Evolutionary conservation across 805 yeast species (phyloP), one percentile per base, ranked within the genome.

Genomic region (Yamadazyma scolyti): DNA sequence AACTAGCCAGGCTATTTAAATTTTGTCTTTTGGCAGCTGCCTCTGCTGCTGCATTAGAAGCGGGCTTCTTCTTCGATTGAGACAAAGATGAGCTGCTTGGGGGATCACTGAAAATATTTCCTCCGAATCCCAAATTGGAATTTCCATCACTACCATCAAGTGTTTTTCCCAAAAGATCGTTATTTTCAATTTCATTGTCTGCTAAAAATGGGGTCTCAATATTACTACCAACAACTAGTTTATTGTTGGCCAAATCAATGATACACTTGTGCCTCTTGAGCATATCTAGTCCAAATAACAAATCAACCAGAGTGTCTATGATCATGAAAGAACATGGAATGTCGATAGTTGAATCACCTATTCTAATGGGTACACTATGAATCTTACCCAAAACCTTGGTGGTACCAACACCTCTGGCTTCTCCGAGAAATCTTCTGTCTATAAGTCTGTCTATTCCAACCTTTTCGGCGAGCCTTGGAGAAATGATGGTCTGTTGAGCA

Each of bases 401-500:
- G 2, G 78, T 70, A 2, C 98, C 99, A 9, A 93, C 97, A 26
- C 98, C 99, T 33, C 76, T 65, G 1, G 96, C 97, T 48, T 77
- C 77, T 14, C 96, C 96, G 25, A 66, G 66, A 52, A 79, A 87
- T 38, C 96, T 67, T 38, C 61, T 77, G 53, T 93, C 99, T 5
- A 93, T 77, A 34, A 88, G 61, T 42, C 82, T 76, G 16, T 77
- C 59, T 16, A 93, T 60, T 2, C 83, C 83, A 37, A 89, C 75
- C 28, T 66, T 61, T 39, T 82, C 83, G 0, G 95, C 96, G 41
- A 89, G 65, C 24, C 66, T 62, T 1, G 94, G 83, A 19, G 88
- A 78, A 49, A 93, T 76, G 23, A 93, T 80, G 0, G 98, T 88
- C 17, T 77, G 66, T 55, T 88, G 96, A 0, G 99, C 97, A 2